Evolutionary conservation across 2,329 filamentous ascomycete species (phyloP).

Genomic region (Fusarium multiceps): DNA sequence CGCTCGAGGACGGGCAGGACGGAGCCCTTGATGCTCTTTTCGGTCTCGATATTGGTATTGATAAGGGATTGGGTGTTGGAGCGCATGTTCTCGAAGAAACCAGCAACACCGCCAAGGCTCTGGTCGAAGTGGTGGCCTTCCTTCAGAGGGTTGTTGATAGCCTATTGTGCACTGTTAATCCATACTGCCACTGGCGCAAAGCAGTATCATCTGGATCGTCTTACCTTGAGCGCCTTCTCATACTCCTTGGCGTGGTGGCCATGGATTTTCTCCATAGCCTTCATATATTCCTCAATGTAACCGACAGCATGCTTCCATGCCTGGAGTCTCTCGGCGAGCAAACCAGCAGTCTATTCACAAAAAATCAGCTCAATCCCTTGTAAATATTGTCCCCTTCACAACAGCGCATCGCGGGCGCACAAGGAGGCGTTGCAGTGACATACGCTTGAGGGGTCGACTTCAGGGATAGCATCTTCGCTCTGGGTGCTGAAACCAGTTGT

Average conservation of each 20-base stretch:
- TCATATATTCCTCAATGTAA: slow-evolving; percentile 91
- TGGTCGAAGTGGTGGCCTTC: slow-evolving; percentile 96
- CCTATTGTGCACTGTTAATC: slow-evolving; percentile 59
- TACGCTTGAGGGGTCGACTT: slow-evolving; percentile 68
- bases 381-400: neutral
- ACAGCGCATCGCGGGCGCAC: neutral
- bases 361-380: slow-evolving; percentile 12
- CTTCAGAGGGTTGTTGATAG: slow-evolving; percentile 84
- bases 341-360: slow-evolving; percentile 71
- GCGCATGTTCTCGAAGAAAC: slow-evolving; percentile 94
- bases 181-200: neutral
- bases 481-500: slow-evolving; percentile 58
- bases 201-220: neutral
- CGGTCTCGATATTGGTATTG: slow-evolving; percentile 90
- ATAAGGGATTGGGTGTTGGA: slow-evolving; percentile 91
- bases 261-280: slow-evolving; percentile 86
- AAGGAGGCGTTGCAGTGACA: slow-evolving; percentile 43
- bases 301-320: slow-evolving; percentile 96
- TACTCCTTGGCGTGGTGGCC: slow-evolving; percentile 91
- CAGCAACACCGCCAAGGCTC: slow-evolving; percentile 84
- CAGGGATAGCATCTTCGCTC: slow-evolving; percentile 69
- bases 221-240: slow-evolving; percentile 87
- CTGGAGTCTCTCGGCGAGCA: slow-evolving; percentile 87
- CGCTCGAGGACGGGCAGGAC: slow-evolving; percentile 90
- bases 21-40: slow-evolving; percentile 86